Conservation (phyloP, 2,329 filamentous ascomycete species). For the Aaosphaeria arxii region DNA sequence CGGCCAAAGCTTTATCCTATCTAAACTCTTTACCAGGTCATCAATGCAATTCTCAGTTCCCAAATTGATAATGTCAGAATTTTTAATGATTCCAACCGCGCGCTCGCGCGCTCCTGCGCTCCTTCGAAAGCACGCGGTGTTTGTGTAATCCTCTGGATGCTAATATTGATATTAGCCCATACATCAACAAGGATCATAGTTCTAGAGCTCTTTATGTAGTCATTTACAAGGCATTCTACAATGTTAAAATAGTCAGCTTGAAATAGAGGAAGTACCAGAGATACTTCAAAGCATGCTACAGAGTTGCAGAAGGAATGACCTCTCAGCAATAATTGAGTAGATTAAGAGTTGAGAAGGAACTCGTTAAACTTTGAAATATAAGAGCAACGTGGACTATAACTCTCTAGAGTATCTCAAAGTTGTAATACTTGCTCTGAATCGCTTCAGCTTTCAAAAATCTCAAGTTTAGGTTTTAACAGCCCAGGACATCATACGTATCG, state of each 20-base stretch:
- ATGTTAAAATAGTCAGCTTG: conserved; percentile 8
- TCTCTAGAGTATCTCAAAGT: too few relatives aligned
- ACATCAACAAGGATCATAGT: conserved; percentile 21
- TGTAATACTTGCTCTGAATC: too few relatives aligned
- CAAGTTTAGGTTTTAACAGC: too few relatives aligned
- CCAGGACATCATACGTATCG: too few relatives aligned
- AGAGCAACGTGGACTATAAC: too few relatives aligned
- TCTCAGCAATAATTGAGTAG: too few relatives aligned
- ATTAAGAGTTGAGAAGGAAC: too few relatives aligned
- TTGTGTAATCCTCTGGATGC: conserved; percentile 55
- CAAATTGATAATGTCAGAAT: conserved; percentile 44
- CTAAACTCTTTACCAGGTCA: conserved; percentile 24
- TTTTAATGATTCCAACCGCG: conserved; percentile 56
- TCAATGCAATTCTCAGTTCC: conserved; percentile 40
- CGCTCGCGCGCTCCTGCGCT: conserved; percentile 36
- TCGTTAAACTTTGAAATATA: too few relatives aligned
- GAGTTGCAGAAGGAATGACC: too few relatives aligned
- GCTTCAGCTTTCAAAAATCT: too few relatives aligned
- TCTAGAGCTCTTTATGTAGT: conserved; percentile 15
- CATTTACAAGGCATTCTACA: conserved; percentile 9
- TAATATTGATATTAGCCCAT: conserved; percentile 40
- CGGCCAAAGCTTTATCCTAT: conserved; percentile 21
- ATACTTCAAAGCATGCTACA: too few relatives aligned
- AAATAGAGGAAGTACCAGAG: too few relatives aligned
- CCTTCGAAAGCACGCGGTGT: conserved; percentile 47